Conservation (phyloP, 495 filamentous ascomycete genomes). For the Oidiodendron maius region DNA sequence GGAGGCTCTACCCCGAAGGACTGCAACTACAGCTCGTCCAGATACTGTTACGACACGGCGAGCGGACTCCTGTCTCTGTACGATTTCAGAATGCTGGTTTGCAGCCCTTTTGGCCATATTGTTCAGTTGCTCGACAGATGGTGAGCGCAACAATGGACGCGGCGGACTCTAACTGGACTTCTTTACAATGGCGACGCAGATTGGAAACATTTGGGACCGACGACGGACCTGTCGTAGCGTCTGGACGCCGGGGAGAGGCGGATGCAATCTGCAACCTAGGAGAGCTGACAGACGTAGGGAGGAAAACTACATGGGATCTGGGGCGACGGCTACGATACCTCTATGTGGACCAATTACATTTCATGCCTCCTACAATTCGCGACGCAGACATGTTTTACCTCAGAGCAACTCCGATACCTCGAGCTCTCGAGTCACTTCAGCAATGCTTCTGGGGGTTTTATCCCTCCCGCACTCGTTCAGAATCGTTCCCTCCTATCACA, state of each 20-base stretch:
- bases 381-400: conserved; percentile 73
- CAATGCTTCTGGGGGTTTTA: conserved; percentile 89
- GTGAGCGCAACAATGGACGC: conserved; percentile 59
- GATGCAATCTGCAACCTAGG: conserved; percentile 80
- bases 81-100: conserved; percentile 90
- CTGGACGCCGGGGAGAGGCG: conserved; percentile 60
- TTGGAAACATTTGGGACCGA: conserved; percentile 73
- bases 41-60: conserved; percentile 85
- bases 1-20: conserved; percentile 68
- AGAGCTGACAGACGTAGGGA: conserved; percentile 81
- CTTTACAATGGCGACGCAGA: conserved; percentile 70
- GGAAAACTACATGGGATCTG: conserved; percentile 75
- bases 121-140: conserved; percentile 66
- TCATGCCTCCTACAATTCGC: conserved; percentile 64
- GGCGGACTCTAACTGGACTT: conserved; percentile 44
- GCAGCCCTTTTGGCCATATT: conserved; percentile 86
- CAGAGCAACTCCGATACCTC: conserved; percentile 75
- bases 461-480: conserved; percentile 56
- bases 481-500: conserved; percentile 61
- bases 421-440: conserved; percentile 83
- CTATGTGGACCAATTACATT: conserved; percentile 83
- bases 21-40: conserved; percentile 87
- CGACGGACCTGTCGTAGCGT: conserved; percentile 63
- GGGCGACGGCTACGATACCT: conserved; percentile 73
- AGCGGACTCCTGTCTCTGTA: conserved; percentile 78